phyloP scores from a whole-genome alignment of 495 filamentous ascomycete genomes.

The Lasiosphaeria ovina region DNA sequence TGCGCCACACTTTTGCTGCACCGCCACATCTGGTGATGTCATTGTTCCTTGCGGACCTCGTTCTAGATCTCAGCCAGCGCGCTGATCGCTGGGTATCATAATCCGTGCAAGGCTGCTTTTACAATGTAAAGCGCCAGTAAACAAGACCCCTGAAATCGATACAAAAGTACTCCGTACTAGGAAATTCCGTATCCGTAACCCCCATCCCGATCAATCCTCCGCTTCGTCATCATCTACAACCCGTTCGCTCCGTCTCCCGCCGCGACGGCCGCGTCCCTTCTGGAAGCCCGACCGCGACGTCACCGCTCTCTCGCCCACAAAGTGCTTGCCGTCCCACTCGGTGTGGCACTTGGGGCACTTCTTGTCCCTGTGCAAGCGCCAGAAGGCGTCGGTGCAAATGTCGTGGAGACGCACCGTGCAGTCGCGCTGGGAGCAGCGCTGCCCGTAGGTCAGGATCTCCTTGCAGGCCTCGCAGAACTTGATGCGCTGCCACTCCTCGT shows the following conservation, averaged over 20 bases:
- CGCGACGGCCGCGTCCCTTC: conserved; percentile 32
- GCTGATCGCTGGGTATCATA: not conserved
- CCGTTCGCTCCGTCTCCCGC: conserved; percentile 22
- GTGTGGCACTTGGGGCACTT: conserved; percentile 73
- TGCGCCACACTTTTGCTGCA: conserved; percentile 2
- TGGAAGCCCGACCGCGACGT: conserved; percentile 48
- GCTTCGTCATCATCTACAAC: conserved; percentile 29
- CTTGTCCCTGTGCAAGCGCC: conserved; percentile 55
- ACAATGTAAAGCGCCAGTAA: too few relatives aligned
- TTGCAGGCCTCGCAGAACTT: conserved; percentile 87
- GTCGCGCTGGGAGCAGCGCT: conserved; percentile 68
- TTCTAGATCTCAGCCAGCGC: not conserved
- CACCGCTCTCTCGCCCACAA: conserved; percentile 78
- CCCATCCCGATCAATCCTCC: conserved; percentile 16
- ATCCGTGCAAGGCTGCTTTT: too few relatives aligned
- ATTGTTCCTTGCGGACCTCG: conserved; percentile 2
- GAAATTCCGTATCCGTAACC: not conserved
- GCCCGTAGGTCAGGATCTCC: conserved; percentile 85
- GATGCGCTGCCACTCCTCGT: conserved; percentile 63
- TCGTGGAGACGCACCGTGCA: conserved; percentile 76
- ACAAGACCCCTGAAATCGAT: too few relatives aligned
- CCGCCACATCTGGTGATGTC: conserved; percentile 20
- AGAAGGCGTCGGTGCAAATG: conserved; percentile 70
- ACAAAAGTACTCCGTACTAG: too few relatives aligned
- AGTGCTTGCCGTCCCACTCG: conserved; percentile 70